Base-by-base conservation (phyloP, 192 early-diverging fungal genomes). In the Rhizoclosmatium sp. region DNA sequence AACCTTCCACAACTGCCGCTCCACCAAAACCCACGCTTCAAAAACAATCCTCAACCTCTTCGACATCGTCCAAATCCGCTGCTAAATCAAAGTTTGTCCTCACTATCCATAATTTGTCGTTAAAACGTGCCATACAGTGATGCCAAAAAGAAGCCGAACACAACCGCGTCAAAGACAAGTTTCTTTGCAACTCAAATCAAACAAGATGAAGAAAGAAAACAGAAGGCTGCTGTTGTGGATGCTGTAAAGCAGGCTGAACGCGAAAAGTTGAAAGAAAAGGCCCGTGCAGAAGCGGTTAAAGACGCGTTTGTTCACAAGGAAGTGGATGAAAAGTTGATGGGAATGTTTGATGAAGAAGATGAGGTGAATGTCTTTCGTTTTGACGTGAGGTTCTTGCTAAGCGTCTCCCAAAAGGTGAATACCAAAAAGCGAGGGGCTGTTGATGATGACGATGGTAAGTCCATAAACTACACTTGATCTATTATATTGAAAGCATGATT, bases 321-420 rank as follows among this genome's bases (percentile, higher is more conserved):
- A 2, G 61, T 75, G 14, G 72, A 75, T 64, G 61, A 10, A n/a
- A 45, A 44, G n/a, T 47, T 75, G 59, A 60, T 64, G 61, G 9
- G 19, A 14, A 75, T 75, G 72, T 75, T 75, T 75, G 72, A 75
- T 45, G 72, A 75, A 23, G 72, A 62, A 21, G 72, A 59, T 51
- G 39, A 71, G 14, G 70, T 3, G 45, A 47, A 19, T 41, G 45
- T 9, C 10, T 14, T 65, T 65, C 62, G 14, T 65, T 23, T 65
- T 41, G 3, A 65, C 41, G 21, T 59, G 21, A 3, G 0, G 16
- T 59, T 59, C 58, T 16, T 59, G 3, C 16, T 59, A n/a, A 16
- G 16, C 5, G 0, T n/a, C 58, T 59, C 58, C 4, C 3, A 0
- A 0, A 12, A 68, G 19, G 46, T 19, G 44, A 44, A 44, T 47